Percentiles rank a stretch among this genome's conserved stretches.
These are phyloP conservation scores for Pseudozyma sp. DNA, from an alignment of 1,284 basidiomycete species.

Conservation along the genomic window DNA sequence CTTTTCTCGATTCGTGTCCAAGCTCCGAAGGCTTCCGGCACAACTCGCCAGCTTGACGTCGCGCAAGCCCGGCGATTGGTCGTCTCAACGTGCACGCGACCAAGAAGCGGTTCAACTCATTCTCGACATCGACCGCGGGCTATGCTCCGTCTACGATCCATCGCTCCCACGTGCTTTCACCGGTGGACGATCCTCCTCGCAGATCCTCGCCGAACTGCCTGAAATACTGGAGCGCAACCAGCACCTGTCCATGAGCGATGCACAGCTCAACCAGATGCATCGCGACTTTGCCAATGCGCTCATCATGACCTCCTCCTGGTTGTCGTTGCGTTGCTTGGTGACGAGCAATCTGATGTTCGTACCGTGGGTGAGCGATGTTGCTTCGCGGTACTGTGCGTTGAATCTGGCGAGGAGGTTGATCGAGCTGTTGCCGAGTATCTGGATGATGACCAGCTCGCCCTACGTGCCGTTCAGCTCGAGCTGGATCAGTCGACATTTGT, in stretches of 20 bases:
- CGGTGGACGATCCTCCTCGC: conserved; percentile 1
- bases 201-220: conserved; percentile 23
- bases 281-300: conserved; percentile 36
- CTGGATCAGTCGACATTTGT: conserved; percentile 36
- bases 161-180: not conserved
- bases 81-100: conserved; percentile 19
- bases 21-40: conserved; percentile 13
- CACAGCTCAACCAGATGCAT: conserved; percentile 15
- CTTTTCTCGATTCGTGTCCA: conserved; percentile 16
- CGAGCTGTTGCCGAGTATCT: conserved; percentile 33
- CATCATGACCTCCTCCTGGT: conserved; percentile 24
- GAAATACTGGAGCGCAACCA: conserved; percentile 15
- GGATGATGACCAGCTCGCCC: conserved; percentile 27
- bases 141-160: conserved; percentile 27
- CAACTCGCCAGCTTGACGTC: conserved; percentile 17
- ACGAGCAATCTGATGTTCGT: conserved; percentile 40
- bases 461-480: conserved; percentile 30
- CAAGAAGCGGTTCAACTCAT: conserved; percentile 25
- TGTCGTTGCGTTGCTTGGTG: conserved; percentile 15
- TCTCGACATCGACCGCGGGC: conserved; percentile 23
- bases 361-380: conserved; percentile 22
- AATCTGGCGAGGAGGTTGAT: conserved; percentile 32
- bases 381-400: conserved; percentile 19
- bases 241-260: conserved; percentile 5
- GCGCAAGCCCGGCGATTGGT: conserved; percentile 26